A percentile compares a stretch with the other conserved stretches of the same genome.
phyloP scores from a whole-genome alignment of 495 filamentous ascomycete species.

The Penicillium flavigenum region DNA sequence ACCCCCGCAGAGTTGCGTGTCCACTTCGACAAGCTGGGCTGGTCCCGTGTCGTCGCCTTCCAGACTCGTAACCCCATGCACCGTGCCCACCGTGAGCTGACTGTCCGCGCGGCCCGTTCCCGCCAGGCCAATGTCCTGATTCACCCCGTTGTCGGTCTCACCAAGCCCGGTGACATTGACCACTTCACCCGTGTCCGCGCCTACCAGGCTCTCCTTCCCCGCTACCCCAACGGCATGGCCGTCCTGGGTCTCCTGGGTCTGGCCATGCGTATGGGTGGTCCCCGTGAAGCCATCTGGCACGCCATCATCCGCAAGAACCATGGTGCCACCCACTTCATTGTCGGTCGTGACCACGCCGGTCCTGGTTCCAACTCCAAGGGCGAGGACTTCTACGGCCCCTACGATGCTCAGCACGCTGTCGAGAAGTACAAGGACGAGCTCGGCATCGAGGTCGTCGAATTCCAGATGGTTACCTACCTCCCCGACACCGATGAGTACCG shows the following conservation, averaged over 20 bases:
- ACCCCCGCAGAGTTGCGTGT: conserved; percentile 91
- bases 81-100: conserved; percentile 94
- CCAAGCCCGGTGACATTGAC: conserved; percentile 98
- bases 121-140: conserved; percentile 98
- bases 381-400: conserved; percentile 95
- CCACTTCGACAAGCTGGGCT: conserved; percentile 99
- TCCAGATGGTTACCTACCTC: conserved; percentile 99
- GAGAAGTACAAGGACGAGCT: conserved; percentile 96
- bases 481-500: conserved; percentile 96
- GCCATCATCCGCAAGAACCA: conserved; percentile 99
- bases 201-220: conserved; percentile 93
- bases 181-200: conserved; percentile 99
- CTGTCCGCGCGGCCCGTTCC: conserved; percentile 90
- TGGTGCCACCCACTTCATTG: conserved; percentile 98
- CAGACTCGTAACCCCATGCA: conserved; percentile 99
- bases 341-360: conserved; percentile 95
- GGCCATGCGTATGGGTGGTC: conserved; percentile 99
- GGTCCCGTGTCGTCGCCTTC: conserved; percentile 95
- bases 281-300: conserved; percentile 98
- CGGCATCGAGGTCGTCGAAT: conserved; percentile 96
- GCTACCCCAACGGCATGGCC: conserved; percentile 99
- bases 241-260: conserved; percentile 92
- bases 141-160: conserved; percentile 96
- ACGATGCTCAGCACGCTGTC: conserved; percentile 96
- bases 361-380: conserved; percentile 96